phyloP scores from a whole-genome alignment of 2,329 filamentous ascomycete species.

The Epichloe hybrida region DNA sequence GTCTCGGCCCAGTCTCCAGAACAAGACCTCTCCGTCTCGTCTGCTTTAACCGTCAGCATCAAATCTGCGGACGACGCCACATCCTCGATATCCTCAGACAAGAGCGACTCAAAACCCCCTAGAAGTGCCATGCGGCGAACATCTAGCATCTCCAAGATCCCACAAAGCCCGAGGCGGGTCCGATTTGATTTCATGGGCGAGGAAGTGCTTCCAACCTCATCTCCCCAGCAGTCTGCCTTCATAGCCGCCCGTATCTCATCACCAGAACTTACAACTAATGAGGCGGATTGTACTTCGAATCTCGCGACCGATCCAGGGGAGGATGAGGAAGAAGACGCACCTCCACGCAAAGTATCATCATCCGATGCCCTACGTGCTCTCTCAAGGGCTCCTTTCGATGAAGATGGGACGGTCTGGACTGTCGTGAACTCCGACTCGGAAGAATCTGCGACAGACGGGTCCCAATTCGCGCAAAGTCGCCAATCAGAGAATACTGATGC shows the following conservation, averaged over 20 bases:
- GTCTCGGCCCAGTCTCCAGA: slow-evolving; percentile 7
- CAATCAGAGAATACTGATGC: not conserved
- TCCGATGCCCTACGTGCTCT: slow-evolving; percentile 40
- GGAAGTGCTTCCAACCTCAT: slow-evolving; percentile 46
- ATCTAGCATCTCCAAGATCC: slow-evolving; percentile 36
- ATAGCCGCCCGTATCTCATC: slow-evolving; percentile 15
- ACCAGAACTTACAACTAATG: slow-evolving; percentile 13
- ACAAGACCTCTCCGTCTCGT: slow-evolving; percentile 18
- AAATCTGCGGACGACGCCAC: slow-evolving; percentile 31
- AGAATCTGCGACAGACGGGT: slow-evolving; percentile 8
- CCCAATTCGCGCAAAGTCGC: not conserved
- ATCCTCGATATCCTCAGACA: slow-evolving; percentile 39
- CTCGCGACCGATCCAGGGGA: slow-evolving; percentile 26
- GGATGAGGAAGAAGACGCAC: slow-evolving; percentile 25
- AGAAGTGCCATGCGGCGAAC: slow-evolving; percentile 46
- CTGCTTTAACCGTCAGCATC: slow-evolving; percentile 19
- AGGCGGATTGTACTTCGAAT: slow-evolving; percentile 17
- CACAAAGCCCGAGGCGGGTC: slow-evolving; percentile 44
- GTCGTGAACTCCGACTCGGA: slow-evolving; percentile 27
- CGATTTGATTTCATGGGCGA: slow-evolving; percentile 48
- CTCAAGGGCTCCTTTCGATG: slow-evolving; percentile 36
- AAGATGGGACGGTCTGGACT: slow-evolving; percentile 34
- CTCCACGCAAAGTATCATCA: slow-evolving; percentile 41
- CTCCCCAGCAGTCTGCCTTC: slow-evolving; percentile 30
- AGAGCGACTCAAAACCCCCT: slow-evolving; percentile 34